phyloP scores from a whole-genome alignment of 257 asterid genomes.

The Vinca minor region DNA sequence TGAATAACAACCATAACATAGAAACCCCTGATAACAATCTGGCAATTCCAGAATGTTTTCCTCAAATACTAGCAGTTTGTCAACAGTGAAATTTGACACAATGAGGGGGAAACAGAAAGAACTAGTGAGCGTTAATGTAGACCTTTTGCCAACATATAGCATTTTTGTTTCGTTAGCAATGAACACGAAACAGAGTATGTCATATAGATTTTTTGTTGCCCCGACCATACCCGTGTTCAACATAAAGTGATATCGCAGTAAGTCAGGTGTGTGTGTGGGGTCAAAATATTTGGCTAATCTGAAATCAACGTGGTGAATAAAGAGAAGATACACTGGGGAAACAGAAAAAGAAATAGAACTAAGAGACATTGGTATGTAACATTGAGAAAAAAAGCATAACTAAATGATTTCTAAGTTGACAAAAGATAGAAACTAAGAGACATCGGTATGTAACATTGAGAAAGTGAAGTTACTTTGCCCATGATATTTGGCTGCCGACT shows the following conservation, averaged over 20 bases:
- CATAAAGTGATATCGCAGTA: not conserved
- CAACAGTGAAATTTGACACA: no score
- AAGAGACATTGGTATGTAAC: not conserved
- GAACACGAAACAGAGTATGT: no score
- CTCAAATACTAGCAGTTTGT: not conserved
- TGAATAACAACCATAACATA: no score
- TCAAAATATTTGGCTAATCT: not conserved
- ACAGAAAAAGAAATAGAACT: not conserved
- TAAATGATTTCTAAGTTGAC: no score
- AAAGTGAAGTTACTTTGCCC: slow-evolving; percentile 47
- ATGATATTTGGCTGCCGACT: slow-evolving; percentile 96
- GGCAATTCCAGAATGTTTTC: not conserved
- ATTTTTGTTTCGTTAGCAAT: no score
- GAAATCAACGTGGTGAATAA: not conserved
- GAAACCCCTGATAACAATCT: not conserved
- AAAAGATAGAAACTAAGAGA: no score
- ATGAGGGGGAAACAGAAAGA: not conserved
- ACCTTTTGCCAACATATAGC: no score
- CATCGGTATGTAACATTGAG: not conserved
- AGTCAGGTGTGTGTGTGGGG: not conserved
- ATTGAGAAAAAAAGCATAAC: no score
- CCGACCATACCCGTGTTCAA: not conserved
- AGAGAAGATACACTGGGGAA: not conserved
- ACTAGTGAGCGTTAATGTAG: no score
- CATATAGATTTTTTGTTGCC: not conserved